These are phyloP conservation scores for Luvunga scandens DNA, from an alignment of 345 rosid genomes.

Conservation along the genomic window DNA sequence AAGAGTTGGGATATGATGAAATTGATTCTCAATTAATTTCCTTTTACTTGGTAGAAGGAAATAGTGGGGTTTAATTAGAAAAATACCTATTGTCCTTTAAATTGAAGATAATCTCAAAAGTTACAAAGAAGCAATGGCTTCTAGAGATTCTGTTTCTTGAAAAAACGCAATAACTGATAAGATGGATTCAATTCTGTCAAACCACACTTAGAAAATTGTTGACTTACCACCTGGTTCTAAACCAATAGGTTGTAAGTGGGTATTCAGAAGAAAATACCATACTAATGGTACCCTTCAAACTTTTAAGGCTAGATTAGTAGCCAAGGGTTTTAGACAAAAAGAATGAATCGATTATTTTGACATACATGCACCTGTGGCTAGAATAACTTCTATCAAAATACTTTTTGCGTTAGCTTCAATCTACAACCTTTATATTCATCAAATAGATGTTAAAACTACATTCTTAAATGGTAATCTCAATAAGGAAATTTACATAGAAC, in stretches of 20 bases:
- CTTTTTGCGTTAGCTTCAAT: neutral
- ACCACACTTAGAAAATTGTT: constrained; percentile 3
- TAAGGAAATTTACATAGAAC: neutral
- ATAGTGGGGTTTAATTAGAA: neutral
- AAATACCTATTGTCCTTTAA: neutral
- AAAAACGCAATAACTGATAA: constrained; percentile 10
- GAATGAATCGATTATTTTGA: constrained; percentile 12
- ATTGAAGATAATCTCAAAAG: neutral
- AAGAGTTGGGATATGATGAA: neutral
- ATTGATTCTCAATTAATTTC: neutral
- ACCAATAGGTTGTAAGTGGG: constrained; percentile 9
- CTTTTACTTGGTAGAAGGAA: neutral
- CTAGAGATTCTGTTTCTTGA: constrained; percentile 3
- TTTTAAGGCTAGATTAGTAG: constrained; percentile 5
- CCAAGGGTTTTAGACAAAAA: constrained; percentile 1
- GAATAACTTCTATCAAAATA: neutral
- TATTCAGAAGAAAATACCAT: neutral
- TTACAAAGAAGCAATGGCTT: neutral
- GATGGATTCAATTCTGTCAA: neutral
- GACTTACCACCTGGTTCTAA: neutral
- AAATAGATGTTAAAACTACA: constrained; percentile 8
- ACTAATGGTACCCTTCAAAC: neutral
- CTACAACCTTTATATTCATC: neutral
- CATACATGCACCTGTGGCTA: neutral
- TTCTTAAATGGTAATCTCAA: neutral